Percentiles rank a stretch among this genome's conserved stretches.
Conservation (phyloP, 2,329 filamentous ascomycete species). For the Allantophomopsis cytisporea region DNA sequence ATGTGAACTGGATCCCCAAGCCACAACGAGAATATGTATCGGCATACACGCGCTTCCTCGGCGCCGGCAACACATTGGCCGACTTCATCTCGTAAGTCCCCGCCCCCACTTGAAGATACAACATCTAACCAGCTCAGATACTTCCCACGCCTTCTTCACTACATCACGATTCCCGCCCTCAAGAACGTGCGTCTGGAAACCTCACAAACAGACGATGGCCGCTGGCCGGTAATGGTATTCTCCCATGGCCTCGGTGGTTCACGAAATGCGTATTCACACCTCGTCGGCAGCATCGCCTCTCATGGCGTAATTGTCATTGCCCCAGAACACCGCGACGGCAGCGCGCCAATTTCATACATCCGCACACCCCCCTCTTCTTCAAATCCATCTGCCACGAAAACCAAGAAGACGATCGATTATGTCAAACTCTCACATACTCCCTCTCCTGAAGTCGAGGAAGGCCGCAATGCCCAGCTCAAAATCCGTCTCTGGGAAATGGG, state of each 20-base stretch:
- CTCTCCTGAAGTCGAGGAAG: constrained; percentile 49
- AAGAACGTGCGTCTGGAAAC: constrained; percentile 55
- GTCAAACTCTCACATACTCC: constrained; percentile 45
- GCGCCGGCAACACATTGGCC: constrained; percentile 43
- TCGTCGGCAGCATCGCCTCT: constrained; percentile 65
- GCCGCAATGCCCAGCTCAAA: constrained; percentile 57
- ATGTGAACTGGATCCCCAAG: constrained; percentile 64
- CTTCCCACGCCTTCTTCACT: constrained; percentile 58
- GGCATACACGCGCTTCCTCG: constrained; percentile 66
- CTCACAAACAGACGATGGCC: constrained; percentile 28
- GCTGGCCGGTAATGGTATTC: constrained; percentile 76
- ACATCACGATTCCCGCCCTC: constrained; percentile 57
- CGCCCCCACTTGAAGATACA: too few species aligned
- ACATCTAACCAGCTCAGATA: constrained; percentile 28
- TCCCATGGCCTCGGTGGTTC: constrained; percentile 75
- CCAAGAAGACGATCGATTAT: constrained; percentile 25
- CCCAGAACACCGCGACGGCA: constrained; percentile 74
- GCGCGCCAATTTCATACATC: constrained; percentile 60
- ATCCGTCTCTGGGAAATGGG: constrained; percentile 72
- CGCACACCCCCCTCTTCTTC: constrained; percentile 21
- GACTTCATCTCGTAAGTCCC: constrained; percentile 43
- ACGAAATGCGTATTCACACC: constrained; percentile 74
- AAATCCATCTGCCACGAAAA: constrained; percentile 5
- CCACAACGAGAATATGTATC: constrained; percentile 64
- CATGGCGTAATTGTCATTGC: constrained; percentile 72